Conservation (phyloP, 2,329 filamentous ascomycete species). For the Cladobotryum protrusum region DNA sequence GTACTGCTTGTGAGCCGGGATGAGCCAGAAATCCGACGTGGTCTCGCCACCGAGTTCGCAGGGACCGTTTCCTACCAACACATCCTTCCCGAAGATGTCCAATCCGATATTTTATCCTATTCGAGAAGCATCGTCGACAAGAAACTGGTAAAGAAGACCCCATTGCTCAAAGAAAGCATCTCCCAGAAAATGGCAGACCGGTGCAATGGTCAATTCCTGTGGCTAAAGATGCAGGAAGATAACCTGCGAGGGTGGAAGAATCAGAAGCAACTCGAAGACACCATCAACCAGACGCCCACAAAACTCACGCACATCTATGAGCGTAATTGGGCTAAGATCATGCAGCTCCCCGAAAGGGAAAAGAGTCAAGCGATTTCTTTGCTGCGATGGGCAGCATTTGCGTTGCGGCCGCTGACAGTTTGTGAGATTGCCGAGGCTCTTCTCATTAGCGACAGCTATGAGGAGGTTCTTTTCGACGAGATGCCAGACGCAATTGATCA, state of each 20-base stretch:
- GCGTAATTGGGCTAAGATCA: constrained; percentile 23
- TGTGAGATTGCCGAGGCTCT: constrained; percentile 20
- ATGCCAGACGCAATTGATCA: constrained; percentile 22
- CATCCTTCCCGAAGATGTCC: constrained; percentile 20
- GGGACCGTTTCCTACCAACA: constrained; percentile 10
- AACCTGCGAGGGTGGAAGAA: constrained; percentile 20
- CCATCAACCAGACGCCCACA: constrained; percentile 21
- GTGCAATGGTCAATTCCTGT: constrained; percentile 30
- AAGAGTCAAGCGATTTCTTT: constrained; percentile 21
- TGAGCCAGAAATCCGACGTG: constrained; percentile 18
- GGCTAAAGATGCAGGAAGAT: constrained; percentile 24
- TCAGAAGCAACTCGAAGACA: constrained; percentile 21
- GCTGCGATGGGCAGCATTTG: constrained; percentile 25
- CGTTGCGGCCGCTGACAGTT: constrained; percentile 16
- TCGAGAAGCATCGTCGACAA: constrained; percentile 22
- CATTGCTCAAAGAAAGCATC: constrained; percentile 12
- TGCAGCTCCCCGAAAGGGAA: constrained; percentile 3
- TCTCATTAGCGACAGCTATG: constrained; percentile 14
- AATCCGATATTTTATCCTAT: constrained; percentile 17
- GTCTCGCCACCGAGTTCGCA: not conserved
- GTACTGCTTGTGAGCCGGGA: constrained; percentile 23
- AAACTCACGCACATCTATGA: constrained; percentile 26
- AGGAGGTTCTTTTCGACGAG: constrained; percentile 17
- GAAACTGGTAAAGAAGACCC: constrained; percentile 23
- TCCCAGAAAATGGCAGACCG: constrained; percentile 19